These are phyloP conservation scores for Colletotrichum musicola DNA, from an alignment of 2,329 filamentous ascomycete species.

Conservation along the genomic window DNA sequence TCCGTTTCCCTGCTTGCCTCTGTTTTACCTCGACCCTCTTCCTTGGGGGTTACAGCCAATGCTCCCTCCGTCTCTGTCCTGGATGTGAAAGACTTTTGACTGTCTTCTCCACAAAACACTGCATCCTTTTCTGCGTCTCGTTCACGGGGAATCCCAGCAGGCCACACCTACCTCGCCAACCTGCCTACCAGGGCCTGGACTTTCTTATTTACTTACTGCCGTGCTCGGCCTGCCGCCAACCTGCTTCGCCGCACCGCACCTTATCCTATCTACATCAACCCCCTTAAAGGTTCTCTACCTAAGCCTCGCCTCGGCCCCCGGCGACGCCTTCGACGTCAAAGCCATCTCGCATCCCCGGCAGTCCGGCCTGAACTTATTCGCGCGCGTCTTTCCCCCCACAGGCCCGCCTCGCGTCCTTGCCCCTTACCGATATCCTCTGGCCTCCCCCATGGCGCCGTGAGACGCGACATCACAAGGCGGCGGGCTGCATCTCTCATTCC, in stretches of 20 bases:
- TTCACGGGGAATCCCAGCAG: constrained; percentile 31
- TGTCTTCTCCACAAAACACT: constrained; percentile 36
- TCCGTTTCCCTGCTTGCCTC: not conserved
- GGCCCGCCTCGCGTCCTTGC: not conserved
- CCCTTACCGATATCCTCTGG: not conserved
- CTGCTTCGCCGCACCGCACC: not conserved
- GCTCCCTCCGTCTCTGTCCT: not conserved
- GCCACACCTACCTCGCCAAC: constrained; percentile 6
- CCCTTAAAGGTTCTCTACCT: not conserved
- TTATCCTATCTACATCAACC: not conserved
- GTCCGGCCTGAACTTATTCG: constrained; percentile 2
- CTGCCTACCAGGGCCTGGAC: not conserved
- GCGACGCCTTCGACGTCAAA: constrained; percentile 3
- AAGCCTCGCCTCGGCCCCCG: constrained; percentile 20
- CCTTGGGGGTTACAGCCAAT: not conserved
- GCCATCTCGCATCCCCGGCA: constrained; percentile 5
- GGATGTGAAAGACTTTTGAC: constrained; percentile 13
- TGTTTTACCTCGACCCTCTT: not conserved
- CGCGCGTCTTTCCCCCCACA: not conserved
- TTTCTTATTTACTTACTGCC: constrained; percentile 32
- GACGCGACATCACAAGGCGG: constrained; percentile 31
- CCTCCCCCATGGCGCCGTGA: constrained; percentile 35
- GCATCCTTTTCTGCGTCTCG: constrained; percentile 35
- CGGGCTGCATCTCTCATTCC: constrained; percentile 34
- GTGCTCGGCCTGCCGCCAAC: constrained; percentile 12